Evolutionary conservation across 805 yeast genomes (phyloP), one percentile per base, ranked within the genome.

Genomic region (Cyberlindnera subsufficiens): DNA sequence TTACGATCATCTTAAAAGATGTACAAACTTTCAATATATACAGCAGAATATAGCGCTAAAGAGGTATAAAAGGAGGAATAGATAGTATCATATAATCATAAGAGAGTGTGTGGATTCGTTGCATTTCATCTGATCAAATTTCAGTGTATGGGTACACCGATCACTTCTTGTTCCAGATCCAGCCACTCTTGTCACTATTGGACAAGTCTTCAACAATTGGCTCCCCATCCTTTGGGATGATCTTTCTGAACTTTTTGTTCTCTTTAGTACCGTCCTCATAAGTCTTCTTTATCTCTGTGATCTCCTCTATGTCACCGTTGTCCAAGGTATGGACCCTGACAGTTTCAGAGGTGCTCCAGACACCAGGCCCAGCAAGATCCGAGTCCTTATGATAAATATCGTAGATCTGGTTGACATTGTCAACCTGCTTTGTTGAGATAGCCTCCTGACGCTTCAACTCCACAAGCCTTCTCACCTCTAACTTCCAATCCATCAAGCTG

Each of bases 401-500:
- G 37, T 50, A 45, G 19, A 55, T 52, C 5, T 42, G 37, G 8
- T 45, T 41, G 22, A 51, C 42, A 3, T 43, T 44, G 22, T 48
- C 45, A 6, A 42, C 44, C 37, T 55, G 50, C 10, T 40, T 44
- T 30, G 38, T 38, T 3, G 42, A 15, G 27, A 51, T 42, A 16
- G 50, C 39, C 32, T 45, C 45, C 47, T 70, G 66, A 11, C 16
- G 15, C 47, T 71, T 68, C 38, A 61, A 54, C 40, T 64, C 67
- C n/a, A 68, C 54, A n/a, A 69, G 53, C 42, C 69, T 67, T 40
- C 64, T 69, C 77, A 79, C 78, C 33, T 69, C 65, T n/a, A 71
- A 60, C 53, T 72, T 75, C 90, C 93, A 88, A 43, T 74, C 75
- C 57, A 89, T 62, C 47, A 73, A 78, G 30, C 77, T 83, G 22